These are phyloP conservation scores for Ogataea siamensis DNA, from an alignment of 805 yeast genomes.

Conservation along the genomic window DNA sequence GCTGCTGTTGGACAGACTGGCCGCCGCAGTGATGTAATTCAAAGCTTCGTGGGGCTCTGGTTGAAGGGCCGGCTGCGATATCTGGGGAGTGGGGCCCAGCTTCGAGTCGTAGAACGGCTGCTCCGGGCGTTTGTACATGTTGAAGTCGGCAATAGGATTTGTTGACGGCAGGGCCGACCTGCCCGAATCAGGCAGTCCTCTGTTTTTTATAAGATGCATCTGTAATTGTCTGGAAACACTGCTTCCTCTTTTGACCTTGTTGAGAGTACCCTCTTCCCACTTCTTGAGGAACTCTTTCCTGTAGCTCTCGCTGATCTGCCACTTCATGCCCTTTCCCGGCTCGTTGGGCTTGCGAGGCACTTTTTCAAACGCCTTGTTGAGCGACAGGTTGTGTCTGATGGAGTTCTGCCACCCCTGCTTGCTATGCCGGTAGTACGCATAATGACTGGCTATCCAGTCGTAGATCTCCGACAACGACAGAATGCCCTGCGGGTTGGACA, in stretches of 20 bases:
- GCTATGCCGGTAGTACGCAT: conserved; percentile 87
- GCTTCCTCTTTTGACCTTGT: conserved; percentile 75
- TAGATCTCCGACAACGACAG: conserved; percentile 89
- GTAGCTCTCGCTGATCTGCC: conserved; percentile 90
- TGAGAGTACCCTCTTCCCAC: conserved; percentile 71
- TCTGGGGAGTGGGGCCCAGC: conserved; percentile 5
- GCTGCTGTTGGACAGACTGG: conserved; percentile 21
- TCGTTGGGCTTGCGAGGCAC: conserved; percentile 94
- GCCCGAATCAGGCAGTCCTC: conserved; percentile 48
- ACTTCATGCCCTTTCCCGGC: conserved; percentile 99
- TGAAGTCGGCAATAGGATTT: conserved; percentile 10
- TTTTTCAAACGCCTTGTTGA: conserved; percentile 96
- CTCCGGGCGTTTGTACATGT: conserved; percentile 15
- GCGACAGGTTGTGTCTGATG: conserved; percentile 88
- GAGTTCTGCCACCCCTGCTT: conserved; percentile 99
- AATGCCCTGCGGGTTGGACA: conserved; percentile 84
- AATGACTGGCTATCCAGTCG: conserved; percentile 82
- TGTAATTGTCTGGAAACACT: conserved; percentile 79
- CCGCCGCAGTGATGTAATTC: conserved; percentile 29
- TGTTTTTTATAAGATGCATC: conserved; percentile 63
- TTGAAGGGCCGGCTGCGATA: conserved; percentile 4
- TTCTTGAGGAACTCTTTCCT: conserved; percentile 81
- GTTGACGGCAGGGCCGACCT: conserved; percentile 22
- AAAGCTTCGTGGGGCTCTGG: conserved; percentile 29
- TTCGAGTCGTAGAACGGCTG: conserved; percentile 9